Evolutionary conservation across 129 eudicot species (phyloP), one percentile per base, ranked within the genome.

Genomic region (Scalesia atractyloides): DNA sequence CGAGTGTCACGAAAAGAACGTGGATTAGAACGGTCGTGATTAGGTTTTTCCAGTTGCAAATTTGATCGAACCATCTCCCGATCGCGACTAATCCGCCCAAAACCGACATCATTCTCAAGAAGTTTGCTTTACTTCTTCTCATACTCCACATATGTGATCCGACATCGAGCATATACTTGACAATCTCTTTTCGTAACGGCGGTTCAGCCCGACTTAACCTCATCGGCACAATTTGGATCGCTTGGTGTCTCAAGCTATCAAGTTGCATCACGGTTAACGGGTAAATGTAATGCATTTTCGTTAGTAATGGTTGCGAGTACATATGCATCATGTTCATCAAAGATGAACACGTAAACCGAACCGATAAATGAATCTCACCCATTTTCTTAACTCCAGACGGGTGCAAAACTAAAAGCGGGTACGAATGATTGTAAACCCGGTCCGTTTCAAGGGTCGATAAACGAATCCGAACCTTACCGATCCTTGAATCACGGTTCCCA

Each of bases 141-240:
- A 80, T 80, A 61, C 88, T 84, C 85, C 85, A 84, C 87, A 84
- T 84, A 46, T 84, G 82, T 16, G 80, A 84, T 37, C 73, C 80
- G 36, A 84, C 82, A 30, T 84, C 85, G 11, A 84, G 70, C 85
- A 84, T 80, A 61, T 76, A 84, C 64, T 84, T 85, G 5, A 80
- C 88, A 9, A 84, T 58, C 68, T 84, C 88, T 73, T 80, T 84
- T 13, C 80, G 65, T 46, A 80, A 59, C 5, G 85, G 84, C 5
- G 88, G 84, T 64, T 84, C 84, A 24, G 85, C 82, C 62, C 82
- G 76, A 14, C 69, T 36, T 9, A 84, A 65, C 71, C 88, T 54
- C 70, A 65, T 53, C 0, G 88, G 70, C 17, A 84, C 88, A 37
- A 80, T 84, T 16, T 80, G 76, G 44, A 68, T 80, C 41, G 88